Evolutionary conservation across 176 grass and related monocot species (phyloP), one percentile per base, ranked within the genome.

Genomic region (Bolboschoenus planiculmis): DNA sequence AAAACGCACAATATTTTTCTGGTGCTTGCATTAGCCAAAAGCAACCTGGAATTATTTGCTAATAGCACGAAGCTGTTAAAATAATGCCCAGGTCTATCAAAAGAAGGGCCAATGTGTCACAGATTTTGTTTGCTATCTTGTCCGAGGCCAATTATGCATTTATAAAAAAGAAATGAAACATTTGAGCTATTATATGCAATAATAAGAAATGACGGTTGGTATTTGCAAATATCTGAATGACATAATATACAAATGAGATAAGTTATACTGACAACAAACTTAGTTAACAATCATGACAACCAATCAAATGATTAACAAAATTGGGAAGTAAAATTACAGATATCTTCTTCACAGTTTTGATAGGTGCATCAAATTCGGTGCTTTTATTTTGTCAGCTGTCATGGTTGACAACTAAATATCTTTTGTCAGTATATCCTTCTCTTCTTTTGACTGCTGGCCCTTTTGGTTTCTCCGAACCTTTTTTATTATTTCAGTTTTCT

Each of bases 401-500:
- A 18, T 6, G 4, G 31, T 37, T 66, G 30, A 2, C 33, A 37
- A 66, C 35, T 66, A 35, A 66, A 16, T n/a, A 8, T 35, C 6
- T 9, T n/a, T 67, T 39, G 13, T 65, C 14, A 18, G 31, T 20
- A 37, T 34, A 67, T 67, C 18, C 18, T 39, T 67, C 15, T 67
- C 34, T 74, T 50, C 8, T 50, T 50, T 37, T 50, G 27, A 74
- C 48, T 46, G 39, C 24, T 11, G 48, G 21, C 24, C 5, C 11
- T 9, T 68, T 37, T 68, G 0, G 15, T 9, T n/a, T 5, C 35
- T 39, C 14, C 47, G n/a, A 74, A 75, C 23, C 43, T 29, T 78
- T 27, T 68, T 65, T 42, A 23, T 40, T 86, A 30, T 80, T 88
- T 76, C 85, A 97, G 95, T 97, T 91, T 89, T 84, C 90, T 79